Percentiles rank a stretch among this genome's conserved stretches.
Conservation (phyloP, 345 rosid genomes). For the Geranium rotundifolium region DNA sequence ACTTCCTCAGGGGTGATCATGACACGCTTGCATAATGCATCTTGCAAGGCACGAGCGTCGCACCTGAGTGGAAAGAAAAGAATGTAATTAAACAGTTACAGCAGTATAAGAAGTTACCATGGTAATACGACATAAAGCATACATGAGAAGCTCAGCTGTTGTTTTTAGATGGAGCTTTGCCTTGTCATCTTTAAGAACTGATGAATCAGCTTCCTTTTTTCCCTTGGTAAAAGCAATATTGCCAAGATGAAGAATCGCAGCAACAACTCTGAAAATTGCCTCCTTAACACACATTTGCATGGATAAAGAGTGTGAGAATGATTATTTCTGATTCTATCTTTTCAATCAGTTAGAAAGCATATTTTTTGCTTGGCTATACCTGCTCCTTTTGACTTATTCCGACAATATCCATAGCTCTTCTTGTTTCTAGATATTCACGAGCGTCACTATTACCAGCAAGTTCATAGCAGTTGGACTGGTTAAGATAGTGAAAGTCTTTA, state of each 20-base stretch:
- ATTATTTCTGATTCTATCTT: too few species aligned
- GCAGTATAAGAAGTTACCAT: slow-evolving; percentile 5
- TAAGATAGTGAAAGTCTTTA: not conserved
- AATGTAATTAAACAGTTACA: not conserved
- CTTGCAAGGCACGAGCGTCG: slow-evolving; percentile 63
- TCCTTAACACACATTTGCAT: slow-evolving; percentile 28
- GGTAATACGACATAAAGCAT: slow-evolving; percentile 1
- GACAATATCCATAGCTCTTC: not conserved
- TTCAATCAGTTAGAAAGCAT: not conserved
- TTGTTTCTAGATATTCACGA: not conserved
- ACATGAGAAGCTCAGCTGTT: slow-evolving; percentile 85
- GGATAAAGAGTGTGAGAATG: not conserved
- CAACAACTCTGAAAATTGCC: slow-evolving; percentile 94
- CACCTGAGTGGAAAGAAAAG: slow-evolving; percentile 40
- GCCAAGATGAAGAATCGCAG: slow-evolving; percentile 79
- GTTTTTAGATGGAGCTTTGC: slow-evolving; percentile 68
- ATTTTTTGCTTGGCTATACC: slow-evolving; percentile 18
- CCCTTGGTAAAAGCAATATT: slow-evolving; percentile 56
- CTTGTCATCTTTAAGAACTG: slow-evolving; percentile 70
- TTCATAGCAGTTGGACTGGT: not conserved
- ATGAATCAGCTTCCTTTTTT: slow-evolving; percentile 83
- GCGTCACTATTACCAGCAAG: not conserved
- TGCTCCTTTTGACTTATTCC: slow-evolving; percentile 74
- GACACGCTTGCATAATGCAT: slow-evolving; percentile 91
- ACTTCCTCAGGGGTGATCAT: slow-evolving; percentile 97